phyloP scores from a whole-genome alignment of 2,329 filamentous ascomycete genomes.

The Cryphonectria naterciae region DNA sequence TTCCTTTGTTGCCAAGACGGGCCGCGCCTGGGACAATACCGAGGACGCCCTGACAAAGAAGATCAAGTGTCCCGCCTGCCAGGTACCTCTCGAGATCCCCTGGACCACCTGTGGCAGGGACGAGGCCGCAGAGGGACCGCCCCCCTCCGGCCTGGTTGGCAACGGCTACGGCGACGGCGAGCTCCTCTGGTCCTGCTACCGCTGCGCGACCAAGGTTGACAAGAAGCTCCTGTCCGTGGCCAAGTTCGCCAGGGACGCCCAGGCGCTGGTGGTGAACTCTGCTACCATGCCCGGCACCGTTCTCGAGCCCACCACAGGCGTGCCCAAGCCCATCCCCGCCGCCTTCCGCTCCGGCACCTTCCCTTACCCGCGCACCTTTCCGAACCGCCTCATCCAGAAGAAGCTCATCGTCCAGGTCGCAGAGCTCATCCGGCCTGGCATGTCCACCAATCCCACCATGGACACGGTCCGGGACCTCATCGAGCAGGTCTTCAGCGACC shows the following conservation, averaged over 20 bases:
- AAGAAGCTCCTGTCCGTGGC: conserved; percentile 63
- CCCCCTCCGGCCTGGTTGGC: conserved; percentile 45
- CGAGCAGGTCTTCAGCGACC: conserved; percentile 48
- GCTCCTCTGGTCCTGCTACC: conserved; percentile 54
- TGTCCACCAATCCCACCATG: conserved; percentile 48
- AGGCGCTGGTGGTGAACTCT: conserved; percentile 48
- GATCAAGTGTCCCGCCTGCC: conserved; percentile 62
- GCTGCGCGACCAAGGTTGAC: conserved; percentile 55
- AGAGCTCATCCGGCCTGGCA: conserved; percentile 41
- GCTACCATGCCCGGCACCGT: conserved; percentile 71
- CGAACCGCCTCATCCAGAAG: conserved; percentile 59
- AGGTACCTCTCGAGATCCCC: conserved; percentile 45
- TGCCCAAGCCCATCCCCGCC: conserved; percentile 44
- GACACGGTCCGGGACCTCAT: conserved; percentile 55
- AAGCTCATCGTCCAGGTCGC: conserved; percentile 49
- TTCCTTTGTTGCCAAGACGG: conserved; percentile 53
- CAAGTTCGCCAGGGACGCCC: conserved; percentile 64
- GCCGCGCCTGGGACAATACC: conserved; percentile 62
- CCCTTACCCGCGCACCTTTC: conserved; percentile 51
- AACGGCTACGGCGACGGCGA: conserved; percentile 64
- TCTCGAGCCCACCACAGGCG: conserved; percentile 56
- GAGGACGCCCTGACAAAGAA: conserved; percentile 53
- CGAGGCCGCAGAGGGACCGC: conserved; percentile 39
- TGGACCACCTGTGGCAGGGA: conserved; percentile 62
- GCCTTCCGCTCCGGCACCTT: conserved; percentile 30